Evolutionary conservation across 805 yeast genomes (phyloP), one percentile per base, ranked within the genome.

Genomic region (Priceomyces haplophilus): DNA sequence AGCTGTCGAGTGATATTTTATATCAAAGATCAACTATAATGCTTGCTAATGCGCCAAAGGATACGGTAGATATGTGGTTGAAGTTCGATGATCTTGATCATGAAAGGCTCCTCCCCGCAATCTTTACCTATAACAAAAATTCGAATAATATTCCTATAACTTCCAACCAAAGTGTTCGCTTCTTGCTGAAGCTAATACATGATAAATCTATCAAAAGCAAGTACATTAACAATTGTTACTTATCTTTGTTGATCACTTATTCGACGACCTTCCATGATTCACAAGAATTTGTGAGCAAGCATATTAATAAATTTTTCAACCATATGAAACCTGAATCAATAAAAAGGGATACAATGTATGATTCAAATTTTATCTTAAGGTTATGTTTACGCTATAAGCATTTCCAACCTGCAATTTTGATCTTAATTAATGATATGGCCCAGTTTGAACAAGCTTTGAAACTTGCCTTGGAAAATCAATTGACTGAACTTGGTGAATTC

Each of bases 1-100:
- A 73, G 0, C 56, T 64, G 11, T 49, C 55, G 4, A 52, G 51
- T 15, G 57, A 52, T 7, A 41, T 79, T 7, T 75, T 85, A 4
- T 87, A 88, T 63, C 76, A 77, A 47, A 80, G 82, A 46, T 74
- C 97, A 0, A 80, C 84, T 0, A 82, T 82, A 0, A 60, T 93
- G 30, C 59, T 93, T 40, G 68, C 80, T 2, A 85, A 86, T 51
- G 64, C 76, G 11, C 90, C 99, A 0, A 68, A 67, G 21, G 75
- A 72, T 10, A 88, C 96, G 0, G 79, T 87, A 1, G 84, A 83
- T 40, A 72, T 86, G 0, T 93, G 97, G 97, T 75, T 86, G 54
- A 74, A 81, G 39, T 58, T 82, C 17, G 43, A 52, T 18, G 60
- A 58, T 25, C 49, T 91, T 2, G 78, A 85, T 44, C 82, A 84